phyloP scores from a whole-genome alignment of 257 asterid species.

The Fraxinus americana region DNA sequence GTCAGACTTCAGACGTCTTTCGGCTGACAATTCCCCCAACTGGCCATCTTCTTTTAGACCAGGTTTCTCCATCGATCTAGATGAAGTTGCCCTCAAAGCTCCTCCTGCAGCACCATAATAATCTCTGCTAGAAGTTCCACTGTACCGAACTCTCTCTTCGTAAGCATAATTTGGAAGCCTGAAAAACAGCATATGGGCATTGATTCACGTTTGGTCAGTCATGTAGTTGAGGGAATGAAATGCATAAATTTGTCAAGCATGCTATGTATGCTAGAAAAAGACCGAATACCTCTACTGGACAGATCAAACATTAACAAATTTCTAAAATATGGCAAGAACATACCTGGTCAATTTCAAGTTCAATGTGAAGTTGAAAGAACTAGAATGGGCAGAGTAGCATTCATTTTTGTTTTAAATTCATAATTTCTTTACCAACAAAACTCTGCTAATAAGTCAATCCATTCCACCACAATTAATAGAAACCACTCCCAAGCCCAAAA shows the following conservation, averaged over 20 bases:
- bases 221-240: not conserved
- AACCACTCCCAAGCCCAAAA: not conserved
- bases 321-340: not conserved
- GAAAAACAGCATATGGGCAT: constrained; percentile 25
- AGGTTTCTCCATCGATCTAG: constrained; percentile 65
- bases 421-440: not conserved
- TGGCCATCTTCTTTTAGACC: constrained; percentile 64
- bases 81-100: constrained; percentile 54
- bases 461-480: not conserved
- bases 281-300: not conserved
- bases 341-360: constrained; percentile 5
- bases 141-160: constrained; percentile 72
- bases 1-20: constrained; percentile 74
- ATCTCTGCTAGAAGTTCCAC: constrained; percentile 55
- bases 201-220: constrained; percentile 1
- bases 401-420: not conserved
- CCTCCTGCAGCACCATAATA: constrained; percentile 48
- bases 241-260: not conserved
- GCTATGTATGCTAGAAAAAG: not conserved
- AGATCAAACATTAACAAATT: not conserved
- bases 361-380: not conserved
- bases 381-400: constrained; percentile 8
- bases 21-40: constrained; percentile 64
- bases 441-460: not conserved
- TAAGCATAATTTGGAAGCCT: constrained; percentile 66